Conservation (phyloP, 371 early-diverging fungal genomes). For the Batkoa obscura region DNA sequence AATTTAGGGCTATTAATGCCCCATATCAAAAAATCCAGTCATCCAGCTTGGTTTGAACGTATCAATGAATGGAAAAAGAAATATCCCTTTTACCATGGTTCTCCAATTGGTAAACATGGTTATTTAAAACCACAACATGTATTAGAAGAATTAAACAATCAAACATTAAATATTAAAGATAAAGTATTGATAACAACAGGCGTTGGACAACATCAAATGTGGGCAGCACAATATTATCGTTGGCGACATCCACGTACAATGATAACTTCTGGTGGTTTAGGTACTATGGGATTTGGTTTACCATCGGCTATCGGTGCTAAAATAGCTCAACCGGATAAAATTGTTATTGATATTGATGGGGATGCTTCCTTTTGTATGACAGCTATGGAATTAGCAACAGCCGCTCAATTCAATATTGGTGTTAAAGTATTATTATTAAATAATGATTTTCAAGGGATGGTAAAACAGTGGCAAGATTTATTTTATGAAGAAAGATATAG, state of each 20-base stretch:
- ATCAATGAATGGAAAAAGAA: constrained; percentile 69
- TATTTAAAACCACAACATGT: constrained; percentile 79
- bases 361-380: constrained; percentile 97
- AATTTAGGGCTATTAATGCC: constrained; percentile 65
- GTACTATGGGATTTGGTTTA: constrained; percentile 95
- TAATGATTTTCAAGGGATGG: constrained; percentile 98
- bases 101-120: constrained; percentile 14
- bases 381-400: constrained; percentile 90
- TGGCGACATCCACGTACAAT: constrained; percentile 79
- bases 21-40: constrained; percentile 38
- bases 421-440: constrained; percentile 89
- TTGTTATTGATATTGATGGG: constrained; percentile 91
- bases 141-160: constrained; percentile 73
- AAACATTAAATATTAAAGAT: constrained; percentile 63
- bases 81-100: constrained; percentile 64
- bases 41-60: constrained; percentile 63
- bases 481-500: constrained; percentile 91
- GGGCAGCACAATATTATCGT: constrained; percentile 71
- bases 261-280: constrained; percentile 88
- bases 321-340: constrained; percentile 76
- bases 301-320: constrained; percentile 93
- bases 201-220: constrained; percentile 98
- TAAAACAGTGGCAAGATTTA: constrained; percentile 96
- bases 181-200: constrained; percentile 87
- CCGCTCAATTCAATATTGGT: constrained; percentile 84